Percentiles rank a stretch among this genome's conserved stretches.
Evolutionary conservation across 805 yeast genomes (phyloP).

Genomic region (Metschnikowia henanensis): DNA sequence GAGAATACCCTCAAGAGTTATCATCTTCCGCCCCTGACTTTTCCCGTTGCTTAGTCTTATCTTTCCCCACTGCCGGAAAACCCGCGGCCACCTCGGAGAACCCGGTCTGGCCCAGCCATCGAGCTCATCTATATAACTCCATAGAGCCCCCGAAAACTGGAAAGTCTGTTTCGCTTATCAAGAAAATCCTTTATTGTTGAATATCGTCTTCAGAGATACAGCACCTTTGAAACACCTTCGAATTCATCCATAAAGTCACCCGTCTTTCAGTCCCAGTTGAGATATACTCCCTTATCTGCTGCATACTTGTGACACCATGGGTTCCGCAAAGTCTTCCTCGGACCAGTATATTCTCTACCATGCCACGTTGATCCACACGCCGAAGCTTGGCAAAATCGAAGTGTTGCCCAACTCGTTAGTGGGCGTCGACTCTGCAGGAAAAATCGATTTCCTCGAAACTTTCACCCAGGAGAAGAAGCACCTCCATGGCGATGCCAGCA

Average conservation of each 20-base stretch:
- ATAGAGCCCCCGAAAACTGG: background rate
- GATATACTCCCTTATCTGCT: no score
- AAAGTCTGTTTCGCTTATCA: no score
- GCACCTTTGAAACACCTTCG: no score
- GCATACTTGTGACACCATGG: background rate
- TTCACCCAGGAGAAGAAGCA: conserved; percentile 14
- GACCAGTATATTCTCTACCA: conserved; percentile 46
- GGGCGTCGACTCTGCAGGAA: conserved; percentile 63
- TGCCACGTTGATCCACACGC: conserved; percentile 78
- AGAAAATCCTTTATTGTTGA: no score
- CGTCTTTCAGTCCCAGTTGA: no score
- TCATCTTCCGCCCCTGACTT: no score
- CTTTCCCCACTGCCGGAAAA: background rate
- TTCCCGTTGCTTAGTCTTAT: background rate
- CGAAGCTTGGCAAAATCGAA: conserved; percentile 55
- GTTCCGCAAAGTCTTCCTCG: background rate
- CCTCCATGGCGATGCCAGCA: conserved; percentile 15
- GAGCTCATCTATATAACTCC: background rate
- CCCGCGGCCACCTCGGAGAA: conserved; percentile 1
- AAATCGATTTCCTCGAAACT: conserved; percentile 41
- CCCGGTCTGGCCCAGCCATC: conserved; percentile 3
- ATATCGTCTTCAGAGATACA: no score
- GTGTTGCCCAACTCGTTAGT: conserved; percentile 54
- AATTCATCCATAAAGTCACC: no score
- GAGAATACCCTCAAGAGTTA: no score